Evolutionary conservation across 2,329 filamentous ascomycete species (phyloP).

Genomic region (Tricladium varicosporioides): DNA sequence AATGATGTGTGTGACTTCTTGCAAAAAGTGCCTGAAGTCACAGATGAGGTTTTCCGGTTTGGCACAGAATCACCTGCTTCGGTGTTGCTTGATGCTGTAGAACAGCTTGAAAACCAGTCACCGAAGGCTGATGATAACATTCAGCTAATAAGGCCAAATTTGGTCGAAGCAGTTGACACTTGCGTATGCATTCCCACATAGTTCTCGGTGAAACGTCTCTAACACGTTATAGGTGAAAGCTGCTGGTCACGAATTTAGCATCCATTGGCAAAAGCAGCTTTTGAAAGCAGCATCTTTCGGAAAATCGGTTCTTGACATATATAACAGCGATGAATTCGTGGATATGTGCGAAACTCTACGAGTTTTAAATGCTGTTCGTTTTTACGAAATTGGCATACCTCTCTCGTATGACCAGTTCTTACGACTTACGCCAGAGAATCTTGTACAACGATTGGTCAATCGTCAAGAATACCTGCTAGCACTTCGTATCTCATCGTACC

Average conservation of each 20-base stretch:
- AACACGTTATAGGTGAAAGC: constrained; percentile 60
- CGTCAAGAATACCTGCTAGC: constrained; percentile 90
- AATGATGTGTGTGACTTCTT: constrained; percentile 96
- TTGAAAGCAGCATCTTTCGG: constrained; percentile 97
- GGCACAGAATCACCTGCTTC: constrained; percentile 87
- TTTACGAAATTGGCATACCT: constrained; percentile 86
- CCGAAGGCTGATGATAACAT: constrained; percentile 98
- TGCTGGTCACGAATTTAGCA: constrained; percentile 85
- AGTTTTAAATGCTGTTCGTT: constrained; percentile 88
- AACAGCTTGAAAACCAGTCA: constrained; percentile 87
- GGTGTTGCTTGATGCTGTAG: constrained; percentile 88
- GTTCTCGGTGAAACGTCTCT: no score
- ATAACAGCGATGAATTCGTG: constrained; percentile 98
- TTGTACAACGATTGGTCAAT: constrained; percentile 84
- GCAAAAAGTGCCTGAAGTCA: constrained; percentile 86
- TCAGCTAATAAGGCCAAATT: constrained; percentile 81
- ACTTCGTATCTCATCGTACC: constrained; percentile 81
- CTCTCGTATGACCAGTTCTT: constrained; percentile 93
- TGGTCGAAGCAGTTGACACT: constrained; percentile 89
- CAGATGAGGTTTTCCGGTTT: constrained; percentile 84
- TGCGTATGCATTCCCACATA: no score
- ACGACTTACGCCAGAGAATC: constrained; percentile 80
- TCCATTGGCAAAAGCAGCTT: constrained; percentile 91
- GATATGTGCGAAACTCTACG: constrained; percentile 95
- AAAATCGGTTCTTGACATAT: constrained; percentile 94